Evolutionary conservation across 2,329 filamentous ascomycete genomes (phyloP).

Genomic region (Alternaria postmessia): DNA sequence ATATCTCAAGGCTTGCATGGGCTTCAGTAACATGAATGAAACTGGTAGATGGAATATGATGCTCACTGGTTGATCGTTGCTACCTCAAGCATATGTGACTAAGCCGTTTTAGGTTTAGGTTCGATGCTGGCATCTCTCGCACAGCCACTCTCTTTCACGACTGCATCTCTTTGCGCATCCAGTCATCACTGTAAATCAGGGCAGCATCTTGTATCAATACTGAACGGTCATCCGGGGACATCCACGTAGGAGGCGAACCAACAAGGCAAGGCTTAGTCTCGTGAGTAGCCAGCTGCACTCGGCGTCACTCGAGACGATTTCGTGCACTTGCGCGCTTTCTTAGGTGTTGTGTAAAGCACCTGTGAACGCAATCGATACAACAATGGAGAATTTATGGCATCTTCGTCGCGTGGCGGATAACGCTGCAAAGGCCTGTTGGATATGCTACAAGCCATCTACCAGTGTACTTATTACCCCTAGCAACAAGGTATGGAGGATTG

Average conservation of each 20-base stretch:
- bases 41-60: constrained; percentile 4
- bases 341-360: neutral
- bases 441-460: constrained; percentile 88
- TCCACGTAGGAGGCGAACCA: neutral
- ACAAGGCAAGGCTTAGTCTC: neutral
- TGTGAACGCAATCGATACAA: constrained; percentile 2
- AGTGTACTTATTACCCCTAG: constrained; percentile 90
- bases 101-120: constrained; percentile 20
- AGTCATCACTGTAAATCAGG: neutral
- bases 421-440: constrained; percentile 83
- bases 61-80: constrained; percentile 8
- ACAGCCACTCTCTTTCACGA: constrained; percentile 8
- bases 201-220: neutral
- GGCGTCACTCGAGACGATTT: neutral
- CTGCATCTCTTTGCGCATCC: neutral
- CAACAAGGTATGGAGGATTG: constrained; percentile 71
- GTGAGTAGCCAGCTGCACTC: neutral
- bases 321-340: neutral
- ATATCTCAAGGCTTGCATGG: neutral
- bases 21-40: constrained; percentile 22
- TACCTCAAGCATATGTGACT: constrained; percentile 6
- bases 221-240: no score
- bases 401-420: constrained; percentile 86
- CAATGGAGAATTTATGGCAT: constrained; percentile 79
- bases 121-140: constrained; percentile 5